A percentile compares a stretch with the other conserved stretches of the same genome.
Evolutionary conservation across 768 basidiomycete species (phyloP).

Genomic region (Cantharellus anzutake): DNA sequence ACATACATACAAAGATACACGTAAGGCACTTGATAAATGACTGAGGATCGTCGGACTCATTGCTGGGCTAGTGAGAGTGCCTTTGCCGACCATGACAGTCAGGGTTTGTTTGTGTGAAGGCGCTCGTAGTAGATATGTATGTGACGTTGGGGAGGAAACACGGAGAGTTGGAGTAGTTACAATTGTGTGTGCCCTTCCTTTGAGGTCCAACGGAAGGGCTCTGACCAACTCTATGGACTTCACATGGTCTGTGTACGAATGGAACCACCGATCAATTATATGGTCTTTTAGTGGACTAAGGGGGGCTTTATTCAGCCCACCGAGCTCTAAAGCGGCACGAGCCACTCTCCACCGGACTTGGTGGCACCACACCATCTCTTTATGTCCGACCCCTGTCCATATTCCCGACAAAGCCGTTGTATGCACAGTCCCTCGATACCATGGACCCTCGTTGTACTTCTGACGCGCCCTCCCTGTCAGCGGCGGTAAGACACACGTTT

Average conservation of each 20-base stretch:
- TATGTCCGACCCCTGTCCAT: conserved; percentile 91
- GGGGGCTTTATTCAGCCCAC: conserved; percentile 8
- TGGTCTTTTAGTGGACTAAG: background rate
- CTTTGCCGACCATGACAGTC: background rate
- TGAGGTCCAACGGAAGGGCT: background rate
- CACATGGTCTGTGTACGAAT: background rate
- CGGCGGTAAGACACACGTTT: conserved; percentile 50
- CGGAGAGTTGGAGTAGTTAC: background rate
- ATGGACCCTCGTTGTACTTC: conserved; percentile 5
- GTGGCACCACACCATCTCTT: conserved; percentile 97
- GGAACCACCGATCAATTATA: conserved; percentile 47
- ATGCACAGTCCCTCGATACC: conserved; percentile 49
- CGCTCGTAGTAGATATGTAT: conserved; percentile 3
- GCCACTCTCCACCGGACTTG: conserved; percentile 86
- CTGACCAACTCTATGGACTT: conserved; percentile 4
- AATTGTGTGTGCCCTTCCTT: background rate
- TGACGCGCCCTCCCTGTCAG: background rate
- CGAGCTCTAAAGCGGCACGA: conserved; percentile 53
- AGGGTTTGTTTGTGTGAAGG: background rate
- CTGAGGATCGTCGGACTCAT: background rate
- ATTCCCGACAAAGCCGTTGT: conserved; percentile 76
- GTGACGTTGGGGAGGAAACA: conserved; percentile 16
- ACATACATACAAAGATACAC: background rate
- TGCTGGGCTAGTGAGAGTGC: background rate
- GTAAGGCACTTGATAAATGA: conserved; percentile 2